phyloP scores from a whole-genome alignment of 371 early-diverging fungal genomes.

The Circinella minor region DNA sequence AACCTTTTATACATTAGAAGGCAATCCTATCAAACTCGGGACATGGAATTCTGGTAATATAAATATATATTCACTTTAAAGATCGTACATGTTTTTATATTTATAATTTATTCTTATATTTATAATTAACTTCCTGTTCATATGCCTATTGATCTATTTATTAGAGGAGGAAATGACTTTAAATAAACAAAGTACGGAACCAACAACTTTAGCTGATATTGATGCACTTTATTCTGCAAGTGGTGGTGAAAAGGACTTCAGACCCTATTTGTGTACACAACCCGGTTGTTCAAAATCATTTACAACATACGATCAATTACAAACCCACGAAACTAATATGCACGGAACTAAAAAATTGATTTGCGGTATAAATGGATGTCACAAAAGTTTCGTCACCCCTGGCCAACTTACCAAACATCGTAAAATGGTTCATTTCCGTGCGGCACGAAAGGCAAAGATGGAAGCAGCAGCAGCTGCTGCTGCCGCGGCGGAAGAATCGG shows the following conservation, averaged over 20 bases:
- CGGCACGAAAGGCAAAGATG: slow-evolving; percentile 47
- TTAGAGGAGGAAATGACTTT: slow-evolving; percentile 45
- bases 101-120: too few species aligned
- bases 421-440: slow-evolving; percentile 60
- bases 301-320: slow-evolving; percentile 48
- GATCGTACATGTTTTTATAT: not conserved
- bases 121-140: too few species aligned
- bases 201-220: slow-evolving; percentile 45
- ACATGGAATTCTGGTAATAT: slow-evolving; percentile 41
- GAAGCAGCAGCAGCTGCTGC: slow-evolving; percentile 45
- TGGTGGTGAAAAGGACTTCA: slow-evolving; percentile 49
- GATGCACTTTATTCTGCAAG: slow-evolving; percentile 51
- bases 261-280: slow-evolving; percentile 54
- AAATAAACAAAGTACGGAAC: slow-evolving; percentile 44
- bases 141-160: not conserved
- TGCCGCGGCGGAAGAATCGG: slow-evolving; percentile 26
- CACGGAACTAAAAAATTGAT: slow-evolving; percentile 53
- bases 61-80: too few species aligned
- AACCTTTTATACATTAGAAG: slow-evolving; percentile 41
- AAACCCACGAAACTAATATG: slow-evolving; percentile 57
- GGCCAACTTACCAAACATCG: slow-evolving; percentile 57
- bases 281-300: slow-evolving; percentile 54
- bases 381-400: slow-evolving; percentile 53
- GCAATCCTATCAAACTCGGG: slow-evolving; percentile 28
- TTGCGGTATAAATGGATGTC: slow-evolving; percentile 54